Evolutionary conservation across 2,329 filamentous ascomycete genomes (phyloP).

Genomic region (Ophiostoma australiae): DNA sequence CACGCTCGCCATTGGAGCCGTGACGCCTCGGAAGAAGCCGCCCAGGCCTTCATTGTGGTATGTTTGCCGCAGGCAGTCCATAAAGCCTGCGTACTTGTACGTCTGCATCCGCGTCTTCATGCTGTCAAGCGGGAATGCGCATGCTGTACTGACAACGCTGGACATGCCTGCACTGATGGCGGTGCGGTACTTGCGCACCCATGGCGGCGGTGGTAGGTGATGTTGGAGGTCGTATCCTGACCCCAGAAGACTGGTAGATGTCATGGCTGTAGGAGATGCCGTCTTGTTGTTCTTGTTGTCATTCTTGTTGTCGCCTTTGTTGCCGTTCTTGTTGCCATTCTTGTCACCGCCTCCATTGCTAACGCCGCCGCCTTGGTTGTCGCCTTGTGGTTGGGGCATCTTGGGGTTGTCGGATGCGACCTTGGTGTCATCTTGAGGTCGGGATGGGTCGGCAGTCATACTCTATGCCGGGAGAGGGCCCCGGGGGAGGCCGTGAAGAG

Average conservation of each 20-base stretch:
- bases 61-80: slow-evolving; percentile 69
- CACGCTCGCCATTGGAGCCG: slow-evolving; percentile 64
- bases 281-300: slow-evolving; percentile 20
- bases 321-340: background rate
- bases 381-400: slow-evolving; percentile 39
- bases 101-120: slow-evolving; percentile 89
- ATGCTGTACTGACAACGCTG: slow-evolving; percentile 71
- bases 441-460: slow-evolving; percentile 40
- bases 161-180: slow-evolving; percentile 74
- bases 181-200: slow-evolving; percentile 72
- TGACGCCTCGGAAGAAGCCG: slow-evolving; percentile 79
- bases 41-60: slow-evolving; percentile 67
- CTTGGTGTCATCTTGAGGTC: slow-evolving; percentile 41
- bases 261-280: slow-evolving; percentile 18
- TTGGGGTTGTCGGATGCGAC: slow-evolving; percentile 38
- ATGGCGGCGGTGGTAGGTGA: slow-evolving; percentile 35
- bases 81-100: slow-evolving; percentile 70
- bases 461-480: slow-evolving; percentile 24
- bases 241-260: slow-evolving; percentile 5
- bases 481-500: slow-evolving; percentile 6
- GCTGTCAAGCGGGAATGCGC: slow-evolving; percentile 81
- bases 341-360: slow-evolving; percentile 24
- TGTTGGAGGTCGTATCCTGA: slow-evolving; percentile 1
- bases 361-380: slow-evolving; percentile 26
- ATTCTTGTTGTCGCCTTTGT: slow-evolving; percentile 16